Conservation (phyloP, 2,329 filamentous ascomycete genomes). For the Microdochium trichocladiopsis region DNA sequence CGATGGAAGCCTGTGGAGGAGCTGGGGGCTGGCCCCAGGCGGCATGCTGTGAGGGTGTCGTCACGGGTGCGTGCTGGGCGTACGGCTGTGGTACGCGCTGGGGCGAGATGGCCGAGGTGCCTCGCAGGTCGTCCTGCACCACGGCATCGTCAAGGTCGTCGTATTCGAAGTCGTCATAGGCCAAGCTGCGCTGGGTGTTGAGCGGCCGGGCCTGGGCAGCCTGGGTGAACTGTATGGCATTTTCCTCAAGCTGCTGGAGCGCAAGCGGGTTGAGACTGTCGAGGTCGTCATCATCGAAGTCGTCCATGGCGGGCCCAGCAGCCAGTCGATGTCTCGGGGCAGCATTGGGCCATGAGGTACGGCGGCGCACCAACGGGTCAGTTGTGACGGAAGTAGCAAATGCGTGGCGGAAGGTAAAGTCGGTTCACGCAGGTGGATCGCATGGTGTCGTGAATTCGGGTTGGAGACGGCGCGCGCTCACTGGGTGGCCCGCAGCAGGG, state of each 20-base stretch:
- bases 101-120: conserved; percentile 23
- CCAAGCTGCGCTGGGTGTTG: conserved; percentile 16
- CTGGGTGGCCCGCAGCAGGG: too few species aligned
- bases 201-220: conserved; percentile 23
- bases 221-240: conserved; percentile 56
- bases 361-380: neutral
- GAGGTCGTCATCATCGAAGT: conserved; percentile 58
- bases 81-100: conserved; percentile 7
- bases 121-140: conserved; percentile 40
- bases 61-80: neutral
- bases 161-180: conserved; percentile 42
- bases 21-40: conserved; percentile 1
- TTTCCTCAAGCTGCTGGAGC: conserved; percentile 56
- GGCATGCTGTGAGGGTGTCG: neutral
- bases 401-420: too few species aligned
- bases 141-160: conserved; percentile 53
- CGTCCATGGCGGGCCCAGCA: conserved; percentile 35
- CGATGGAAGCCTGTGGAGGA: conserved; percentile 8
- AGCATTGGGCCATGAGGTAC: neutral
- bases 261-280: conserved; percentile 51
- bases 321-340: neutral
- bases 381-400: neutral
- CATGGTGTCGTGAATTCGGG: too few species aligned
- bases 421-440: too few species aligned
- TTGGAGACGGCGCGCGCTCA: too few species aligned